Evolutionary conservation across 768 basidiomycete genomes (phyloP).

Genomic region (Austroboletus eburneus): DNA sequence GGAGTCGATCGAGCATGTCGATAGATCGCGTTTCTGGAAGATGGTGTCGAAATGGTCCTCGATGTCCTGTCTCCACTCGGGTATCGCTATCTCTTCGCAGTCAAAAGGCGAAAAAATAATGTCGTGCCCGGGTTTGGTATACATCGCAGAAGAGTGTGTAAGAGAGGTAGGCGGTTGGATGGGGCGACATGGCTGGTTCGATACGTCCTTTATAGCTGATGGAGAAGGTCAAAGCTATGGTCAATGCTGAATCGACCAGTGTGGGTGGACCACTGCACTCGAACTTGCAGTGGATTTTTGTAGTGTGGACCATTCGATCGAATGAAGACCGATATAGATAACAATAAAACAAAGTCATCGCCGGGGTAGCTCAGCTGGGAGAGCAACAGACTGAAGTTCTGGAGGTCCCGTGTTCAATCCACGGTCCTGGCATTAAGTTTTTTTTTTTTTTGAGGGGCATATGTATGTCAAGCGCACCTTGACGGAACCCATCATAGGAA

Average conservation of each 20-base stretch:
- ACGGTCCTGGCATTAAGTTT: slow-evolving; percentile 43
- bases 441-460: not conserved
- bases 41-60: slow-evolving; percentile 10
- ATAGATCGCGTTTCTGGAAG: slow-evolving; percentile 10
- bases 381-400: slow-evolving; percentile 73
- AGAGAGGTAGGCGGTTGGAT: not conserved
- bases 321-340: not conserved
- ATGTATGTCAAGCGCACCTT: no score
- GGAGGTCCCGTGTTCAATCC: slow-evolving; percentile 57
- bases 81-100: no score
- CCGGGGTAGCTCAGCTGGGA: slow-evolving; percentile 74
- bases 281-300: no score
- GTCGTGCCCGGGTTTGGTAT: no score
- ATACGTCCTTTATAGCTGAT: slow-evolving; percentile 6
- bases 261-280: no score
- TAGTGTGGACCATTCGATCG: no score
- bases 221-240: slow-evolving; percentile 5
- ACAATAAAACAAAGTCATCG: slow-evolving; percentile 7
- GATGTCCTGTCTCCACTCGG: slow-evolving; percentile 17
- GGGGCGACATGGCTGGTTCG: not conserved
- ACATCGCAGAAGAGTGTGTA: not conserved
- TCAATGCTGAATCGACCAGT: no score
- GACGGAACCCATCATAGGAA: no score
- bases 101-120: no score
- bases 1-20: slow-evolving; percentile 5